These are phyloP conservation scores for Dentipellis sp. DNA, from an alignment of 768 basidiomycete species.

Conservation along the genomic window DNA sequence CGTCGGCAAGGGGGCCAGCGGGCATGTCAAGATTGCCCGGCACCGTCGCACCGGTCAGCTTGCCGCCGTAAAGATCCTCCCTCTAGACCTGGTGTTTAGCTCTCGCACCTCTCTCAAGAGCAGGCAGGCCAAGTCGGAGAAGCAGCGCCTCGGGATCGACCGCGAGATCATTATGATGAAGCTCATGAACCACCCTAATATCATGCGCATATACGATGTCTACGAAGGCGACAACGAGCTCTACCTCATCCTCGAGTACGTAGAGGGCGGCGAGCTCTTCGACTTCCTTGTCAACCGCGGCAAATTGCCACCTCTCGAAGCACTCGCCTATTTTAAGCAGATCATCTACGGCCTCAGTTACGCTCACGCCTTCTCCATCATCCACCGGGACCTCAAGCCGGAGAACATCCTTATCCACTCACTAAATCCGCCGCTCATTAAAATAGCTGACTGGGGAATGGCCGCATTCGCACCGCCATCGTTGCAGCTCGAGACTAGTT, in stretches of 20 bases:
- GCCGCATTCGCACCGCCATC: conserved; percentile 87
- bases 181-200: conserved; percentile 96
- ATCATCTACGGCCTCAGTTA: conserved; percentile 94
- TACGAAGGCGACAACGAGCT: conserved; percentile 89
- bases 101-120: conserved; percentile 62
- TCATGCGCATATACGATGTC: conserved; percentile 92
- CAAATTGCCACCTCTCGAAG: conserved; percentile 70
- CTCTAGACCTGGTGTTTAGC: conserved; percentile 66
- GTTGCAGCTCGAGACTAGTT: conserved; percentile 84
- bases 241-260: conserved; percentile 89
- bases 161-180: conserved; percentile 99
- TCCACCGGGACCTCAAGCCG: conserved; percentile 96
- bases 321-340: conserved; percentile 89
- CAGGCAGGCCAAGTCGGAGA: conserved; percentile 65
- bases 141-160: conserved; percentile 80
- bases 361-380: conserved; percentile 95
- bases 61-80: conserved; percentile 94
- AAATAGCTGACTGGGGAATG: conserved; percentile 99
- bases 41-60: conserved; percentile 82
- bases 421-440: conserved; percentile 72
- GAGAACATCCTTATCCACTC: conserved; percentile 93
- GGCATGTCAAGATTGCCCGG: conserved; percentile 89
- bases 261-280: conserved; percentile 93
- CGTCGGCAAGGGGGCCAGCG: conserved; percentile 89
- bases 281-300: conserved; percentile 92